These are phyloP conservation scores for Aureobasidium lini DNA, from an alignment of 2,329 filamentous ascomycete genomes.

Conservation along the genomic window DNA sequence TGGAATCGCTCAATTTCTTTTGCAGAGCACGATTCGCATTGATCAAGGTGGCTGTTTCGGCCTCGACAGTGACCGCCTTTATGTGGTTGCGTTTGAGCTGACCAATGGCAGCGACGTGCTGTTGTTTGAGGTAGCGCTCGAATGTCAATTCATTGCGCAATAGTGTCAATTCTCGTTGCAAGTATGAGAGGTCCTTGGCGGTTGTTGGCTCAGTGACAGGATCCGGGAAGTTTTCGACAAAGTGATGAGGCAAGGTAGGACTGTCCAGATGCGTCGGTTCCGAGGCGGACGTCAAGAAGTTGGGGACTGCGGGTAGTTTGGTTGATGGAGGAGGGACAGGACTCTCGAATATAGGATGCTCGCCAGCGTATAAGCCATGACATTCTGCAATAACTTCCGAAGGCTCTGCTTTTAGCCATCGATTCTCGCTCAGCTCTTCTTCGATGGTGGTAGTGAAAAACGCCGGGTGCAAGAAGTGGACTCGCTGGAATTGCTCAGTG, in stretches of 20 bases:
- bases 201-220: not conserved
- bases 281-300: constrained; percentile 23
- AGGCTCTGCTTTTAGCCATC: constrained; percentile 73
- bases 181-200: constrained; percentile 40
- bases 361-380: constrained; percentile 55
- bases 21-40: constrained; percentile 68
- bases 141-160: constrained; percentile 76
- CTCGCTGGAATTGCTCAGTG: constrained; percentile 65
- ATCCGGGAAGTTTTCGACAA: not conserved
- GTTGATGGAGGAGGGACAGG: constrained; percentile 41
- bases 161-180: constrained; percentile 68
- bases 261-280: constrained; percentile 12
- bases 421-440: constrained; percentile 68
- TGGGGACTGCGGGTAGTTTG: constrained; percentile 40
- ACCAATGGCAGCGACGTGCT: constrained; percentile 74
- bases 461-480: constrained; percentile 73
- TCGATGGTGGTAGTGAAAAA: constrained; percentile 75
- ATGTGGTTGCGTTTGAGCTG: constrained; percentile 68
- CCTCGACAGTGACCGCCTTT: constrained; percentile 68
- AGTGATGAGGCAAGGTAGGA: not conserved
- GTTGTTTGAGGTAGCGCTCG: constrained; percentile 74
- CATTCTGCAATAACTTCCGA: constrained; percentile 75
- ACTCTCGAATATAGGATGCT: constrained; percentile 34
- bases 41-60: constrained; percentile 73
- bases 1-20: constrained; percentile 64